phyloP scores from a whole-genome alignment of 1,284 basidiomycete genomes.

The Cutaneotrichosporon mucoides region DNA sequence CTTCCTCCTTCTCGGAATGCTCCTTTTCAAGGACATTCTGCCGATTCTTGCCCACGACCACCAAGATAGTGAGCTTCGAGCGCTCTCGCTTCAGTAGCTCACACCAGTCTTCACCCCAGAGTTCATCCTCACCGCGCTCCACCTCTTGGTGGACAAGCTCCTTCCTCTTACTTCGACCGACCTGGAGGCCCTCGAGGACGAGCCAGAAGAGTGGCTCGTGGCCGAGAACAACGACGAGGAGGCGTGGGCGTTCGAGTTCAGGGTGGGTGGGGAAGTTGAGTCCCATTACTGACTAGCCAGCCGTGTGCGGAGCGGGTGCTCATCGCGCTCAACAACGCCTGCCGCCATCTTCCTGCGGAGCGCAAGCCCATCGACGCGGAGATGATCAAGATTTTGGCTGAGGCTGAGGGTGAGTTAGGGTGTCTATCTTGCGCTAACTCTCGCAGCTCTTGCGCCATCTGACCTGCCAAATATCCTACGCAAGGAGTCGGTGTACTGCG shows the following conservation, averaged over 20 bases:
- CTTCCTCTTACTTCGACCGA: conserved; percentile 74
- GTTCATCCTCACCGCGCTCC: conserved; percentile 73
- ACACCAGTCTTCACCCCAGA: conserved; percentile 62
- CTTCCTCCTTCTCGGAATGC: conserved; percentile 78
- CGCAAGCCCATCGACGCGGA: conserved; percentile 61
- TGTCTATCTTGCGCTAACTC: background rate
- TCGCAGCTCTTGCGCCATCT: conserved; percentile 45
- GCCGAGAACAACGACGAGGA: conserved; percentile 71
- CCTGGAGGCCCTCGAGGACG: conserved; percentile 70
- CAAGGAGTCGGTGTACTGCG: conserved; percentile 83
- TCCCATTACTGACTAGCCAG: conserved; percentile 37
- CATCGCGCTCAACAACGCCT: conserved; percentile 71
- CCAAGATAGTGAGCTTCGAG: conserved; percentile 36
- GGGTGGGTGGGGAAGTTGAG: conserved; percentile 55
- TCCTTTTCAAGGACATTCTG: conserved; percentile 71
- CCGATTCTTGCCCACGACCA: conserved; percentile 45
- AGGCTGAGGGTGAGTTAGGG: conserved; percentile 51
- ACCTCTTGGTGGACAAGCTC: conserved; percentile 71
- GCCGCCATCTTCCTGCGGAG: conserved; percentile 55
- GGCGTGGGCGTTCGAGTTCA: conserved; percentile 83
- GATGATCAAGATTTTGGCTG: conserved; percentile 58
- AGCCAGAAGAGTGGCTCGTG: conserved; percentile 88
- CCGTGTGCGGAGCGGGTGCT: conserved; percentile 83
- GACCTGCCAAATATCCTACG: conserved; percentile 65
- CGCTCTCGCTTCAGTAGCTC: background rate